These are phyloP conservation scores for Hypoxylon sp. DNA, from an alignment of 2,329 filamentous ascomycete species.

Conservation along the genomic window DNA sequence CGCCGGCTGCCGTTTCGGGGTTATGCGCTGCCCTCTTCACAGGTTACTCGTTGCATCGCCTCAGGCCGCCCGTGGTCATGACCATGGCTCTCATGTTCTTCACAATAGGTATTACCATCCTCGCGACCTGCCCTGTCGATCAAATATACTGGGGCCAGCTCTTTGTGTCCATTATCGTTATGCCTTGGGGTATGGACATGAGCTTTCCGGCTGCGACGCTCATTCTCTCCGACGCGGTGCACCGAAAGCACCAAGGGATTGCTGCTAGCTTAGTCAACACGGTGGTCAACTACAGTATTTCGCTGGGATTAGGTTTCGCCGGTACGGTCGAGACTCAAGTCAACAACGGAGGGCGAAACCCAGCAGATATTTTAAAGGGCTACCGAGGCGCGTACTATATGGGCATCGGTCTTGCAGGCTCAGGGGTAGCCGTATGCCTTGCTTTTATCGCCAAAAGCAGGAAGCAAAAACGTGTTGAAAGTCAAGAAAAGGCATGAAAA, in stretches of 20 bases:
- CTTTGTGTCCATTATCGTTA: conserved; percentile 65
- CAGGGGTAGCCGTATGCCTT: conserved; percentile 47
- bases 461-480: conserved; percentile 5
- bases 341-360: conserved; percentile 41
- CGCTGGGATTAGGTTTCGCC: conserved; percentile 67
- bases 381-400: conserved; percentile 50
- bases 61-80: conserved; percentile 48
- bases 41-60: conserved; percentile 48
- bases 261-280: conserved; percentile 66
- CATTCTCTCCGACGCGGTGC: conserved; percentile 62
- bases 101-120: conserved; percentile 46
- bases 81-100: conserved; percentile 50
- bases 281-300: conserved; percentile 71
- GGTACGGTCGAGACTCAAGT: conserved; percentile 58
- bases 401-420: conserved; percentile 45
- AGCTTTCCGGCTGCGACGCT: conserved; percentile 68
- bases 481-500: conserved; percentile 22
- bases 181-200: conserved; percentile 70
- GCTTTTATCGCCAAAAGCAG: conserved; percentile 43
- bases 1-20: conserved; percentile 54
- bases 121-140: conserved; percentile 58
- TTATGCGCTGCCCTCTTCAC: conserved; percentile 51
- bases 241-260: conserved; percentile 53
- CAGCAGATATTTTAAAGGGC: conserved; percentile 45
- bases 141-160: conserved; percentile 69